phyloP scores from a whole-genome alignment of 208 protist genomes.

The Crithidia fasciculata region DNA sequence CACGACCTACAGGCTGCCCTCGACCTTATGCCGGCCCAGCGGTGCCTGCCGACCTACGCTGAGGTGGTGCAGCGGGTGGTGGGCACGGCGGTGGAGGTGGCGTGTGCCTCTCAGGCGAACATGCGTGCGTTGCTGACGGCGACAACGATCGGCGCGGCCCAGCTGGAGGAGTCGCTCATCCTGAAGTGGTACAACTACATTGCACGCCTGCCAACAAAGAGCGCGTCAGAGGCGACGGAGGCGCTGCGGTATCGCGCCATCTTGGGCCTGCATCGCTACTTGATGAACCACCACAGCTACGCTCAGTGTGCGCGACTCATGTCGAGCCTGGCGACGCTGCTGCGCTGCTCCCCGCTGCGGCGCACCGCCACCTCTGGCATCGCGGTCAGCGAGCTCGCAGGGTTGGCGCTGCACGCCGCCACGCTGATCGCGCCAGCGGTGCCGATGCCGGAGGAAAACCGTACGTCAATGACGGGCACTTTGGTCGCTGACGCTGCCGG shows the following conservation, averaged over 20 bases:
- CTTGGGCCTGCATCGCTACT: constrained; percentile 70
- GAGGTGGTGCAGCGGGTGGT: constrained; percentile 48
- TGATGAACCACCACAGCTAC: constrained; percentile 80
- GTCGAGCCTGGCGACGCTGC: constrained; percentile 64
- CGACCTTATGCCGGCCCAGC: constrained; percentile 34
- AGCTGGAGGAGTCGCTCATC: constrained; percentile 54
- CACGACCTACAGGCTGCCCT: constrained; percentile 65
- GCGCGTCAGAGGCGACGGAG: constrained; percentile 48
- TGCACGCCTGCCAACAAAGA: constrained; percentile 66
- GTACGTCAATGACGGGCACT: too few relatives aligned
- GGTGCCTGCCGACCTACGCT: constrained; percentile 32
- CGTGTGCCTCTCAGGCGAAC: constrained; percentile 48
- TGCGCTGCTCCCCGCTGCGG: constrained; percentile 74
- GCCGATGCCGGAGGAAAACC: constrained; percentile 19
- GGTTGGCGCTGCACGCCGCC: constrained; percentile 69
- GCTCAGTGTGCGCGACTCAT: constrained; percentile 77
- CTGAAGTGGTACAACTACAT: constrained; percentile 70
- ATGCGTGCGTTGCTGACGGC: constrained; percentile 49
- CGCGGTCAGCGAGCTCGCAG: constrained; percentile 61
- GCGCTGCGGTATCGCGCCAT: constrained; percentile 59
- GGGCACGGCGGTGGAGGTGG: constrained; percentile 42
- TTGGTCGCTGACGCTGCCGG: too few relatives aligned
- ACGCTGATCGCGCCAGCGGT: constrained; percentile 58
- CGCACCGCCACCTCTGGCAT: constrained; percentile 33
- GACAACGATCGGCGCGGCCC: constrained; percentile 29